phyloP scores from a whole-genome alignment of 2,329 filamentous ascomycete species.

The Colletotrichum musae region DNA sequence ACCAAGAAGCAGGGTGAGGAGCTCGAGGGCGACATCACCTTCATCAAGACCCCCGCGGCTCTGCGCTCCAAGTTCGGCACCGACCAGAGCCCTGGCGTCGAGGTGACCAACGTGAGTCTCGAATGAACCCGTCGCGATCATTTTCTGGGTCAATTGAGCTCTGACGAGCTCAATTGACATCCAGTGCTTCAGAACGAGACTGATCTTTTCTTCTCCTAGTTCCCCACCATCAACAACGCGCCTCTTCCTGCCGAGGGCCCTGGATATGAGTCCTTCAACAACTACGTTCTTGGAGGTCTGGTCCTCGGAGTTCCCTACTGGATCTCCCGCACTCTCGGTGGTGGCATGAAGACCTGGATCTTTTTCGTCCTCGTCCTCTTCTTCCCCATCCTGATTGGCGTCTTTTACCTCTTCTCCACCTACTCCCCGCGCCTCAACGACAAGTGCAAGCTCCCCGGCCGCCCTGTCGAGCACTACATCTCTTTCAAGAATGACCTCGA shows the following conservation, averaged over 20 bases:
- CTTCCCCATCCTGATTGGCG: slow-evolving; percentile 83
- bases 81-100: slow-evolving; percentile 72
- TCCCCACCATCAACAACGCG: slow-evolving; percentile 91
- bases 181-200: not conserved
- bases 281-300: slow-evolving; percentile 79
- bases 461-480: slow-evolving; percentile 91
- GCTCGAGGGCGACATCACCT: slow-evolving; percentile 57
- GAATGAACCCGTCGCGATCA: not conserved
- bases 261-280: slow-evolving; percentile 90
- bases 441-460: slow-evolving; percentile 88
- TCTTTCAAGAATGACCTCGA: slow-evolving; percentile 80
- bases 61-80: slow-evolving; percentile 75
- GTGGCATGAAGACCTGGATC: slow-evolving; percentile 88
- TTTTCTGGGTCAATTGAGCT: not conserved
- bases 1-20: slow-evolving; percentile 43
- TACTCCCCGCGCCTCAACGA: slow-evolving; percentile 93
- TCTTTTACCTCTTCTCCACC: slow-evolving; percentile 85
- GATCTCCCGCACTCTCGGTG: slow-evolving; percentile 85
- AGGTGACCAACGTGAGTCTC: slow-evolving; percentile 54
- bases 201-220: slow-evolving; percentile 66
- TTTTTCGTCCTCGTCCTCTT: slow-evolving; percentile 87
- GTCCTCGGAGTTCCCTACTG: slow-evolving; percentile 82
- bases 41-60: slow-evolving; percentile 57
- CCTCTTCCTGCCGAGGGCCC: slow-evolving; percentile 92
- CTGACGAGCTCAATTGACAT: slow-evolving; percentile 15